phyloP scores from a whole-genome alignment of 164 flowering plant species.

The Piper longum region DNA sequence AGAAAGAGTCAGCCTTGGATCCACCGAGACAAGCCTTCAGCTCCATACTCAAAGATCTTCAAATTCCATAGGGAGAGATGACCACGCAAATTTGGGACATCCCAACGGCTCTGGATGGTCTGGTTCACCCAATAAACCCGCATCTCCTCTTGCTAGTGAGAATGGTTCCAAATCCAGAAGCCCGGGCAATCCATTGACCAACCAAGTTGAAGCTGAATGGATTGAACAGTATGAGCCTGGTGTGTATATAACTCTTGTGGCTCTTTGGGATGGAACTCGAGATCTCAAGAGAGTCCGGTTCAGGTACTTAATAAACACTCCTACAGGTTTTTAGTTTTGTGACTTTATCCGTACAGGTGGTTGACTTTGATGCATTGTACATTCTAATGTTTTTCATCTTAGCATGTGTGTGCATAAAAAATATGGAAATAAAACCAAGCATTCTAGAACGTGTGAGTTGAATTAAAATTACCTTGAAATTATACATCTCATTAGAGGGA shows the following conservation, averaged over 20 bases:
- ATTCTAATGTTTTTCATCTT: too few species aligned
- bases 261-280: slow-evolving; percentile 58
- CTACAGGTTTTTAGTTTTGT: neutral
- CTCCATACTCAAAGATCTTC: slow-evolving; percentile 7
- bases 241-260: slow-evolving; percentile 74
- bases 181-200: slow-evolving; percentile 11
- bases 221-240: slow-evolving; percentile 84
- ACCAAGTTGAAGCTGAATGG: slow-evolving; percentile 71
- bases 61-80: slow-evolving; percentile 18
- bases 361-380: too few species aligned
- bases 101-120: slow-evolving; percentile 25
- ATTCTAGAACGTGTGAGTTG: too few species aligned
- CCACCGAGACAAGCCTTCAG: slow-evolving; percentile 10
- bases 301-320: slow-evolving; percentile 38
- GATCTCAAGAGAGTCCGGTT: slow-evolving; percentile 87
- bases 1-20: slow-evolving; percentile 11
- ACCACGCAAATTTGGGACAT: slow-evolving; percentile 18
- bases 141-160: slow-evolving; percentile 29
- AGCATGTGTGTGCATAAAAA: too few species aligned
- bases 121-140: slow-evolving; percentile 12
- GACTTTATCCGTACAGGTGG: too few species aligned
- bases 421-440: too few species aligned
- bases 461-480: too few species aligned
- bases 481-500: too few species aligned
- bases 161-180: slow-evolving; percentile 22